Evolutionary conservation across 805 yeast species (phyloP).

Genomic region (Scheffersomyces lignosus): DNA sequence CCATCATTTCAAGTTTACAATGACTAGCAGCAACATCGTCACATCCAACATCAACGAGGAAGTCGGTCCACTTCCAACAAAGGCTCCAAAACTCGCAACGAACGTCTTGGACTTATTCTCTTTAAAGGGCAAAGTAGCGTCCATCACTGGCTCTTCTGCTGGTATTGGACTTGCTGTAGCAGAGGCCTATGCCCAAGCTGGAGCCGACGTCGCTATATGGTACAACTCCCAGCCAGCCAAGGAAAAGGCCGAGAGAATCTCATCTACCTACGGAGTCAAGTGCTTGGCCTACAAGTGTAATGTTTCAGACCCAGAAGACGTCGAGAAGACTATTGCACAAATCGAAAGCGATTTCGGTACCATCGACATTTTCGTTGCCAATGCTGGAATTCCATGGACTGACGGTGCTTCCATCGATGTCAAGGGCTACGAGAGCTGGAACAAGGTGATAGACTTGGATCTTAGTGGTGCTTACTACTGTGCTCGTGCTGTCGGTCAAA

Average conservation of each 20-base stretch:
- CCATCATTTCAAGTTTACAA: too few relatives aligned
- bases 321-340: constrained; percentile 48
- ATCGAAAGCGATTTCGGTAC: constrained; percentile 71
- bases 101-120: constrained; percentile 69
- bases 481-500: constrained; percentile 41
- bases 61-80: constrained; percentile 55
- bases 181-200: constrained; percentile 82
- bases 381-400: constrained; percentile 65
- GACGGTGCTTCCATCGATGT: constrained; percentile 48
- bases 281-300: constrained; percentile 66
- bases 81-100: constrained; percentile 51
- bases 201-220: constrained; percentile 78
- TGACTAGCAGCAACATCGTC: background rate
- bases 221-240: constrained; percentile 61
- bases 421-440: constrained; percentile 35
- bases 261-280: constrained; percentile 58
- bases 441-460: constrained; percentile 39
- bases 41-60: constrained; percentile 23
- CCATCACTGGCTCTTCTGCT: constrained; percentile 80
- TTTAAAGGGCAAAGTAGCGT: constrained; percentile 78
- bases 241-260: constrained; percentile 53
- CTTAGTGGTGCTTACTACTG: constrained; percentile 44
- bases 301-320: constrained; percentile 50
- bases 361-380: constrained; percentile 82
- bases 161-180: constrained; percentile 86